Base-by-base conservation (phyloP, 257 asterid species). In the Solanum infundibuliforme region DNA sequence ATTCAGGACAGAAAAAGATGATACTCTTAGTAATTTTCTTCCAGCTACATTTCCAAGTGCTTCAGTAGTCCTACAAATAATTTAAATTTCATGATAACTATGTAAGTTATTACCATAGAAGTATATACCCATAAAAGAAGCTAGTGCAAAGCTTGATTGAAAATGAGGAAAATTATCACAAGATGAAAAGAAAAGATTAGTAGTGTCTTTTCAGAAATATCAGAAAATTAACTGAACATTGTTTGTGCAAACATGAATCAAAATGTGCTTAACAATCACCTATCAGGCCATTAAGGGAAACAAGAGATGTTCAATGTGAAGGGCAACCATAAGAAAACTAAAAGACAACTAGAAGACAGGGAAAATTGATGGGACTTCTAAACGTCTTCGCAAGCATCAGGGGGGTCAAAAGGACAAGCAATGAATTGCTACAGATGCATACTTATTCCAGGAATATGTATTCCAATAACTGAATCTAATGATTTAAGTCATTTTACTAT, bases 1-100 rank as follows among this genome's bases (percentile, higher is more conserved):
- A 81, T 46, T 81, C 68, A 46, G 41, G 85, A 29, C 7, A 82
- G 86, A 18, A 48, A 71, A 34, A 48, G 84, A 31, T 23, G 88
- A 12, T 25, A 52, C 88, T 85, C 83, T 90, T 88, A 92, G 89
- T 88, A 96, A 88, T 89, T 90, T 94, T 89, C 98, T 87, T 83
- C 62, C 82, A 27, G 89, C 87, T 46, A 87, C 88, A 35, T 88
- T 87, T 89, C 91, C 89, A 69, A 72, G 71, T 87, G 76, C 87
- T 85, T 77, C 89, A 23, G 90, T 48, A 87, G 88, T 89, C 94
- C 99, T 96, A 91, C 38, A 65, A 72, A 90, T 39, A 76, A 81
- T 46, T 48, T 31, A 1, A 82, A 48, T 48, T 48, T 48, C 69
- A 48, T 82, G 39, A 46, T 82, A 82, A 48, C 69, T 82, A 31